Conservation (phyloP, 306 rosid species). For the Adenanthera pavonina region DNA sequence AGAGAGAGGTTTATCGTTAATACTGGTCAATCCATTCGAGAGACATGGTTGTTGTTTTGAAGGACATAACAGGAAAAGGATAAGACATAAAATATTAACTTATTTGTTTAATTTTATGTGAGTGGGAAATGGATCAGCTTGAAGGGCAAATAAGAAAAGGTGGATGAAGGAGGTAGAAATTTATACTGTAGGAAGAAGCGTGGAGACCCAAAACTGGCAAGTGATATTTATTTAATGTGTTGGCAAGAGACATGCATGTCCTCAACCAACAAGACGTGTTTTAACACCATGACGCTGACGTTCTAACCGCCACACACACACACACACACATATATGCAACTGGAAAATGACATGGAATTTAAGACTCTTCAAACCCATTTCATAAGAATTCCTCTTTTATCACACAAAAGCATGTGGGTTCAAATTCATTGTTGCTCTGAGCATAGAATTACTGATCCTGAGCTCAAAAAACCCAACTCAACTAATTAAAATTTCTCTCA, state of each 20-base stretch:
- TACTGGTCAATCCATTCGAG: neutral
- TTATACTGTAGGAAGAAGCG: neutral
- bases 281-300: slow-evolving; percentile 17
- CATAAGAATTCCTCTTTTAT: too few species aligned
- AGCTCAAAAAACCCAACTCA: too few species aligned
- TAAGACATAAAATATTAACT: neutral
- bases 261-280: neutral
- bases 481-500: too few species aligned
- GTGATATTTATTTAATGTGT: neutral
- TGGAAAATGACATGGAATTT: neutral
- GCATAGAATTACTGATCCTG: too few species aligned
- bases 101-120: neutral
- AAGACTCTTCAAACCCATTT: too few species aligned
- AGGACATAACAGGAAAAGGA: neutral
- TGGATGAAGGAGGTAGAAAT: neutral
- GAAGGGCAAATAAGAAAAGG: neutral
- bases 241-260: slow-evolving; percentile 15
- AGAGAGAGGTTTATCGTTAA: neutral
- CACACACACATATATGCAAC: neutral
- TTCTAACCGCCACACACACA: neutral
- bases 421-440: too few species aligned
- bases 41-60: neutral
- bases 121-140: neutral
- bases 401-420: too few species aligned
- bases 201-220: slow-evolving; percentile 17